Evolutionary conservation across 495 filamentous ascomycete species (phyloP), one percentile per base, ranked within the genome.

Genomic region (Lepraria neglecta): DNA sequence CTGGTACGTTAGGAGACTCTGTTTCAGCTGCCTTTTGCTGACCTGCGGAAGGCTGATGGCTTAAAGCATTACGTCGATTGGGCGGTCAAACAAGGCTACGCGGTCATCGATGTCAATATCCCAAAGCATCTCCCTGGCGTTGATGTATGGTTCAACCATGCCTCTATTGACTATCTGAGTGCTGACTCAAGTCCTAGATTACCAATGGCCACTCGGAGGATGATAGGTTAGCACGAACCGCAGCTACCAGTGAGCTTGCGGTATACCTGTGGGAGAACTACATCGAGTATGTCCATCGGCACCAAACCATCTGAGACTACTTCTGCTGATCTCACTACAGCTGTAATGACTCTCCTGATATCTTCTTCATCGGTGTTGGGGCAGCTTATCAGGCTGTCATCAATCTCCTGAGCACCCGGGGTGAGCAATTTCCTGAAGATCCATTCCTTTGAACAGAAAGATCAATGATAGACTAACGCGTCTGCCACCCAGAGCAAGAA

Each of bases 241-340:
- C 69, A 46, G 82, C 85, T 46, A 86, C 86, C 0, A 81, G 87
- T 58, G 88, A 94, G 64, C 73, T 97, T 9, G 86, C 90, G 19
- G 83, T 81, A 58, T 97, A 95, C 67, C 71, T 98, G 38, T 98
- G 95, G 95, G 92, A 97, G 65, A 98, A 98, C 68, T 96, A 96
- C 66, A 87, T 98, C 40, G 89, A 95, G 80, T 85, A 76, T 30
- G 3, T 43, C 15, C 31, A 60, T 42, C 17, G 3, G 14, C 66
- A 75, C 58, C 14, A 31, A 19, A 6, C 1, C 15, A 10, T n/a
- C 17, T 27, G n/a, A 15, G 11, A 43, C 43, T 58, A 24, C 38
- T 12, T 43, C 12, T 56, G 19, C 54, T 61, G 19, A 50, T 44
- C 5, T 31, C 9, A 38, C 30, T 56, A 12, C 60, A 87, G 84